These are phyloP conservation scores for Hypericum androsaemum DNA, from an alignment of 345 rosid species.

Conservation along the genomic window DNA sequence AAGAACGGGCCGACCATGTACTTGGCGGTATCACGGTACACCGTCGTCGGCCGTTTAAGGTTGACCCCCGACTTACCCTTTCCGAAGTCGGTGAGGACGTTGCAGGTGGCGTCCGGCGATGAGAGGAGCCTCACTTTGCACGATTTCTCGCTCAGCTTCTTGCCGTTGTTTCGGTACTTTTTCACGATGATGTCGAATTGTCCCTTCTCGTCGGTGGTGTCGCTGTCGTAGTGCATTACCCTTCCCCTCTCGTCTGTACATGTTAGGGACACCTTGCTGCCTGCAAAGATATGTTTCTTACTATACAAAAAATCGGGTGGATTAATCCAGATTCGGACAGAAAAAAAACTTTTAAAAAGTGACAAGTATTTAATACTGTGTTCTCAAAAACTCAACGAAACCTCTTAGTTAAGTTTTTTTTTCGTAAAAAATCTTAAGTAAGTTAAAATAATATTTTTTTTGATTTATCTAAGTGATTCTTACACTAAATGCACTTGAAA, in stretches of 20 bases:
- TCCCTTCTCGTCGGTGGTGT: slow-evolving; percentile 51
- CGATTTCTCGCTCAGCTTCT: slow-evolving; percentile 25
- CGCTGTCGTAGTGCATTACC: slow-evolving; percentile 49
- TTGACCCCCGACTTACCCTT: slow-evolving; percentile 53
- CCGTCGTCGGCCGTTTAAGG: slow-evolving; percentile 31
- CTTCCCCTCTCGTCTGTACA: slow-evolving; percentile 65
- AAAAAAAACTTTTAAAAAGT: no score
- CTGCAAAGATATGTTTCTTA: slow-evolving; percentile 17
- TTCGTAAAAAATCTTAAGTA: no score
- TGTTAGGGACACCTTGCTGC: slow-evolving; percentile 45
- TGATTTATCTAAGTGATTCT: no score
- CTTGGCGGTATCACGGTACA: slow-evolving; percentile 37
- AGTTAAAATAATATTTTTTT: no score
- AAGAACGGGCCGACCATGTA: slow-evolving; percentile 43
- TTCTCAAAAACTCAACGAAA: no score
- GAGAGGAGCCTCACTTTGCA: slow-evolving; percentile 64
- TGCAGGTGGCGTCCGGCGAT: slow-evolving; percentile 49
- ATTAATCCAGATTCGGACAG: not conserved
- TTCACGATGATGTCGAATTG: slow-evolving; percentile 36
- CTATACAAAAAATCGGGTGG: not conserved
- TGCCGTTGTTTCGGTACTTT: slow-evolving; percentile 32
- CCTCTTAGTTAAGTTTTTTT: no score
- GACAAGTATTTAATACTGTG: no score
- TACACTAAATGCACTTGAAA: no score
- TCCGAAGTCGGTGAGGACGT: slow-evolving; percentile 53